Conservation (phyloP, 768 basidiomycete genomes). For the Calocybe indica region DNA sequence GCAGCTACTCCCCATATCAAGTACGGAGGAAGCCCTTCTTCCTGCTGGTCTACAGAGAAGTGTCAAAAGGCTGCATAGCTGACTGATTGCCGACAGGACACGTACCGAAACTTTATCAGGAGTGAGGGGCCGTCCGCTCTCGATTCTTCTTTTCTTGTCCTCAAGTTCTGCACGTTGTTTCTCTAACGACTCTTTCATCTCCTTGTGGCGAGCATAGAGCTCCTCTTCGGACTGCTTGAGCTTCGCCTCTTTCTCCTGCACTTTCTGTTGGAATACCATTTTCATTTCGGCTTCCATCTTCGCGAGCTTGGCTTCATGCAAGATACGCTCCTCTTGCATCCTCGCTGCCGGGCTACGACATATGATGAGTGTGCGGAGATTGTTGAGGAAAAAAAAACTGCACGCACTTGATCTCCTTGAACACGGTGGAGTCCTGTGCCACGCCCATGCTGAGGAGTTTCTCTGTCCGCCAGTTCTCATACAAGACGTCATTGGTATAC, state of each 20-base stretch:
- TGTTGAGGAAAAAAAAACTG: slow-evolving; percentile 8
- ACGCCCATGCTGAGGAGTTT: slow-evolving; percentile 98
- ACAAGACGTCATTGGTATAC: slow-evolving; percentile 92
- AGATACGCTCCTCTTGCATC: slow-evolving; percentile 90
- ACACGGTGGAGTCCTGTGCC: slow-evolving; percentile 93
- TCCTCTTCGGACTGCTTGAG: slow-evolving; percentile 99
- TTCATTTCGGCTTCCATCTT: slow-evolving; percentile 99
- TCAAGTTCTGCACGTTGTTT: slow-evolving; percentile 94
- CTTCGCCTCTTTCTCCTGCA: slow-evolving; percentile 98
- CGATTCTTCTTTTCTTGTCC: slow-evolving; percentile 96
- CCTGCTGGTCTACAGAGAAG: slow-evolving; percentile 40
- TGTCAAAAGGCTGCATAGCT: slow-evolving; percentile 10
- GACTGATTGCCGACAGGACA: slow-evolving; percentile 12
- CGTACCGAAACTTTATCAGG: slow-evolving; percentile 88
- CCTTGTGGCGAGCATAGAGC: slow-evolving; percentile 95
- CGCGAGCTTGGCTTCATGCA: slow-evolving; percentile 95
- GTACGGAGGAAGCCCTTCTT: slow-evolving; percentile 77
- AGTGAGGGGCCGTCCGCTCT: slow-evolving; percentile 90
- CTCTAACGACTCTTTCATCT: slow-evolving; percentile 99
- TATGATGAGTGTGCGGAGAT: slow-evolving; percentile 10
- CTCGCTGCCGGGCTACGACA: slow-evolving; percentile 81
- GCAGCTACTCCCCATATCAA: slow-evolving; percentile 18
- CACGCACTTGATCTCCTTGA: slow-evolving; percentile 97
- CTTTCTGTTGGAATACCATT: slow-evolving; percentile 99
- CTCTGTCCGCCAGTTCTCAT: slow-evolving; percentile 98